These are phyloP conservation scores for Gomphus bonarii DNA, from an alignment of 1,284 basidiomycete genomes.

Conservation along the genomic window DNA sequence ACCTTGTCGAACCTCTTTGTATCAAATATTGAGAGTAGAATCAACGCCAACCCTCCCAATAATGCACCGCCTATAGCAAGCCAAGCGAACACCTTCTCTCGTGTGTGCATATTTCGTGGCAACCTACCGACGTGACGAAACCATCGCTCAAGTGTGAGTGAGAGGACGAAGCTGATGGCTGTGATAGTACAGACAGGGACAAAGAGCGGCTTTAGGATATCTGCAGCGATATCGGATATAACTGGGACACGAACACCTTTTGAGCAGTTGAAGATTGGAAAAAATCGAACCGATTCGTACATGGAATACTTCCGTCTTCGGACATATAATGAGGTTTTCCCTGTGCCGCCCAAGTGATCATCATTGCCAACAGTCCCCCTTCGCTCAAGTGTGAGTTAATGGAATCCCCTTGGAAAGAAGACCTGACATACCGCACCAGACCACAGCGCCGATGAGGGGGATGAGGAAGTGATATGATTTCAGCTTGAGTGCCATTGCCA, in stretches of 20 bases:
- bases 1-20: constrained; percentile 38
- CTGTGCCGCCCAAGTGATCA: constrained; percentile 51
- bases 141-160: constrained; percentile 48
- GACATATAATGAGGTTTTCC: constrained; percentile 39
- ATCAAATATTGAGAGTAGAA: constrained; percentile 58
- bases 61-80: constrained; percentile 51
- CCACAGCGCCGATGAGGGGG: constrained; percentile 43
- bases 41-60: constrained; percentile 43
- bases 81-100: constrained; percentile 42
- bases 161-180: constrained; percentile 47
- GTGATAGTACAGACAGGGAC: constrained; percentile 51
- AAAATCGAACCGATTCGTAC: constrained; percentile 9
- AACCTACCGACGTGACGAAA: constrained; percentile 57
- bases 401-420: not conserved
- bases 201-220: constrained; percentile 62
- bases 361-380: constrained; percentile 53
- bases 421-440: constrained; percentile 48
- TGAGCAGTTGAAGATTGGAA: too few species aligned
- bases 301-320: constrained; percentile 46
- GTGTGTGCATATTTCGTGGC: constrained; percentile 41
- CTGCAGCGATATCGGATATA: constrained; percentile 66
- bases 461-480: constrained; percentile 20
- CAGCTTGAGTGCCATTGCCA: not conserved
- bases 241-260: too few species aligned
- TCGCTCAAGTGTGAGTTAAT: not conserved